phyloP scores from a whole-genome alignment of 2,329 filamentous ascomycete species.

The Stagonosporopsis chrysanthemi region DNA sequence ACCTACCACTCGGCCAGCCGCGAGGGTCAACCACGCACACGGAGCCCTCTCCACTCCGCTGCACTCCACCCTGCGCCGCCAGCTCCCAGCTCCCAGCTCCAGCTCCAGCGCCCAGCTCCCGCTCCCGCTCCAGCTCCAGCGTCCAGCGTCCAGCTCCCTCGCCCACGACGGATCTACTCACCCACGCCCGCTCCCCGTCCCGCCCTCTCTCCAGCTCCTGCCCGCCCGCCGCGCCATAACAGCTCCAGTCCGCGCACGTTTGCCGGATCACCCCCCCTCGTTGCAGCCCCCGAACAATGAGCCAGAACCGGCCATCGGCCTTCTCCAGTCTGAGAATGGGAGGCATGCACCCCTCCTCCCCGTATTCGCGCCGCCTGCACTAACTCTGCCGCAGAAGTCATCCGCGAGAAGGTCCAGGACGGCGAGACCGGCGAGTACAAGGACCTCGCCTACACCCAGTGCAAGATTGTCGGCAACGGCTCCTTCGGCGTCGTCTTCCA shows the following conservation, averaged over 20 bases:
- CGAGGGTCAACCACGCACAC: conserved; percentile 26
- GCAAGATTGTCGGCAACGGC: conserved; percentile 99
- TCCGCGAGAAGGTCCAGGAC: conserved; percentile 99
- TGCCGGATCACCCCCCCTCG: conserved; percentile 34
- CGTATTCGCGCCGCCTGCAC: conserved; percentile 27
- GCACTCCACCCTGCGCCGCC: conserved; percentile 27
- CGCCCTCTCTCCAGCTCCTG: conserved; percentile 54
- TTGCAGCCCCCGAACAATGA: conserved; percentile 66
- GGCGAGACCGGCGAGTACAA: conserved; percentile 95
- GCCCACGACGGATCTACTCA: conserved; percentile 64
- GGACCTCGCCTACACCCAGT: conserved; percentile 98
- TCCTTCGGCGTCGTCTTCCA: conserved; percentile 99
- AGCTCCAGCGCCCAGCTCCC: conserved; percentile 17
- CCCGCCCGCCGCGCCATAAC: conserved; percentile 53
- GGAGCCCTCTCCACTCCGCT: conserved; percentile 29
- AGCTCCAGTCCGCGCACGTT: conserved; percentile 39
- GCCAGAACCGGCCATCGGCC: conserved; percentile 88
- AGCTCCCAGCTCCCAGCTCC: not conserved
- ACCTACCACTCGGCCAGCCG: conserved; percentile 20
- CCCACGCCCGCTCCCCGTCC: conserved; percentile 30
- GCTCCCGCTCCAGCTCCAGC: conserved; percentile 50
- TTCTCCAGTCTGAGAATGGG: conserved; percentile 93
- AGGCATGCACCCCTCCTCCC: conserved; percentile 69
- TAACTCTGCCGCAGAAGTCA: conserved; percentile 75
- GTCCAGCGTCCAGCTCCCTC: conserved; percentile 17